These are phyloP conservation scores for Moricandia arvensis DNA, from an alignment of 345 rosid species.

Conservation along the genomic window DNA sequence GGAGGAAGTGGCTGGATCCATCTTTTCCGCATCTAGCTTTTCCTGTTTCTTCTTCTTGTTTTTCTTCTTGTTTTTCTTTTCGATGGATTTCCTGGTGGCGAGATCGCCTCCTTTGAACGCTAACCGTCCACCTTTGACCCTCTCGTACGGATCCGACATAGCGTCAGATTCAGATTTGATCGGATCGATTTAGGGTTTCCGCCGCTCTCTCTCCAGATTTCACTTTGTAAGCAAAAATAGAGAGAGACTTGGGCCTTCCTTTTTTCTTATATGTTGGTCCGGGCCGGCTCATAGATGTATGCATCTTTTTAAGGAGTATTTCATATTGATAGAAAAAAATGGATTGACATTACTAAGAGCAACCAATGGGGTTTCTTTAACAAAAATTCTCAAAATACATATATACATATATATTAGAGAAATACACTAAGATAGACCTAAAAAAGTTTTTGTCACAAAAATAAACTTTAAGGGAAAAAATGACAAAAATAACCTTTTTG, in stretches of 20 bases:
- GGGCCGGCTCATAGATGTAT: background rate
- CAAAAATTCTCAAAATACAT: too few relatives aligned
- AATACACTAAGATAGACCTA: too few relatives aligned
- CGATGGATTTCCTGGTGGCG: constrained; percentile 64
- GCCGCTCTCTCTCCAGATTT: background rate
- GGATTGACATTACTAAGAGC: too few relatives aligned
- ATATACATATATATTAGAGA: too few relatives aligned
- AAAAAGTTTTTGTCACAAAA: too few relatives aligned
- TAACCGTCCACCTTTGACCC: constrained; percentile 64
- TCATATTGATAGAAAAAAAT: too few relatives aligned
- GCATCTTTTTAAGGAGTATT: too few relatives aligned
- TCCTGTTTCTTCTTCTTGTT: constrained; percentile 45
- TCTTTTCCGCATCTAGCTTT: constrained; percentile 19
- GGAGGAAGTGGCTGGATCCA: constrained; percentile 18
- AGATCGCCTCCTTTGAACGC: constrained; percentile 75
- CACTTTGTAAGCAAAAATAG: background rate
- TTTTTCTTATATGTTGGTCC: background rate
- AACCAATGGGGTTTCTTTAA: too few relatives aligned
- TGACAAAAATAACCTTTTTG: too few relatives aligned
- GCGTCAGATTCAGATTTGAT: background rate
- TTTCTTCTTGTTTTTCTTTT: constrained; percentile 58
- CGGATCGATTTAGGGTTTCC: constrained; percentile 24
- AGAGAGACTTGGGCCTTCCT: background rate
- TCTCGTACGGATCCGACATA: constrained; percentile 79
- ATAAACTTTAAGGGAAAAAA: too few relatives aligned